Percentiles rank a stretch among this genome's conserved stretches.
These are phyloP conservation scores for Brassica carinata DNA, from an alignment of 345 rosid genomes.

Conservation along the genomic window DNA sequence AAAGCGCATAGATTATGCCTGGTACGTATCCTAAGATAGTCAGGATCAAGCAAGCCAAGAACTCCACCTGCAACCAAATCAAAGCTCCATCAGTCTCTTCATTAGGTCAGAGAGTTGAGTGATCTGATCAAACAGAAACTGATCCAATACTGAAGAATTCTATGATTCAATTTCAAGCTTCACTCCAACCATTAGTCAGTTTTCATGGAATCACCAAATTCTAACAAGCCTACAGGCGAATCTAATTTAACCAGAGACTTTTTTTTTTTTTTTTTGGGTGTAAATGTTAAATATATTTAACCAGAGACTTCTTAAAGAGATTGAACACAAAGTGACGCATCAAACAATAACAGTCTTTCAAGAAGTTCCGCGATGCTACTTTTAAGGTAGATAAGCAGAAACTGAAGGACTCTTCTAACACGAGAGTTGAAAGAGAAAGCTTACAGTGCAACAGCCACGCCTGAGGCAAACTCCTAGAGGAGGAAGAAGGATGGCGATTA, in stretches of 20 bases:
- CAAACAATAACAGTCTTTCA: neutral
- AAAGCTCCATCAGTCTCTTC: neutral
- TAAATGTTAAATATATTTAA: too few relatives aligned
- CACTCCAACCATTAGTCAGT: neutral
- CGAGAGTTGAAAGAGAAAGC: slow-evolving; percentile 30
- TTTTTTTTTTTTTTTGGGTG: too few relatives aligned
- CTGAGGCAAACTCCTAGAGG: slow-evolving; percentile 88
- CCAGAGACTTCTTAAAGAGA: neutral
- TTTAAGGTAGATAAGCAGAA: neutral
- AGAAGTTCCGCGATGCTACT: neutral
- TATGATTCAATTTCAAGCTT: neutral
- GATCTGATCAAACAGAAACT: neutral
- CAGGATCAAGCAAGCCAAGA: slow-evolving; percentile 70
- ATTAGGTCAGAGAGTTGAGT: too few relatives aligned
- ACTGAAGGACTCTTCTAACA: neutral
- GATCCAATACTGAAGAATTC: neutral
- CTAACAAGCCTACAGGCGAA: neutral
- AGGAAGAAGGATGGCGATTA: slow-evolving; percentile 81
- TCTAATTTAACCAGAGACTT: neutral
- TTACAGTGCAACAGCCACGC: slow-evolving; percentile 87
- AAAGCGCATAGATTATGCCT: slow-evolving; percentile 90
- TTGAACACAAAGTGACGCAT: neutral
- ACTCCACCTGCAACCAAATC: slow-evolving; percentile 62
- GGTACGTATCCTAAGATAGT: slow-evolving; percentile 89
- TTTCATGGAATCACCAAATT: too few relatives aligned